These are phyloP conservation scores for Xerocomellus dryophilus DNA, from an alignment of 768 basidiomycete species.

Conservation along the genomic window DNA sequence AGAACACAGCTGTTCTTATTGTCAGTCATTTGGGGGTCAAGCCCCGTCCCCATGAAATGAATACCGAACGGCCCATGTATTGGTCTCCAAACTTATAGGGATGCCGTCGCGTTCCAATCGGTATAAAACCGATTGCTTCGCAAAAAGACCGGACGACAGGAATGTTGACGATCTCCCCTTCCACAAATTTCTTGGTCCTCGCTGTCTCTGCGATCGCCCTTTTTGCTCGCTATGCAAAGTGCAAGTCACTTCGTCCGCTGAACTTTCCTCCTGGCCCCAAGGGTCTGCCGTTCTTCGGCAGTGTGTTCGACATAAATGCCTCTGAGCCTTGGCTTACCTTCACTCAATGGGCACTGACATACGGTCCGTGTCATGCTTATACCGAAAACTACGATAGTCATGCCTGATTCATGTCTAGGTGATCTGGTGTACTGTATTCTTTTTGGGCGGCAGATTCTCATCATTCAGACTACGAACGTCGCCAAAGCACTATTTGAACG, in stretches of 20 bases:
- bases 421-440: conserved; percentile 31
- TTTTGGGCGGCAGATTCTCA: conserved; percentile 33
- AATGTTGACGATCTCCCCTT: conserved; percentile 8
- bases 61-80: conserved; percentile 4
- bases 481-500: conserved; percentile 38
- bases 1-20: neutral
- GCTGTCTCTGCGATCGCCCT: conserved; percentile 9
- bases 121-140: conserved; percentile 16
- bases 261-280: conserved; percentile 31
- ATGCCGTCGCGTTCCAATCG: neutral
- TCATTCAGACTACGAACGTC: conserved; percentile 31
- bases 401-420: conserved; percentile 17
- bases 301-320: conserved; percentile 23
- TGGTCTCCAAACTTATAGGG: neutral
- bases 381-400: neutral
- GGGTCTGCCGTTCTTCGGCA: conserved; percentile 32
- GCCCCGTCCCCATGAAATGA: conserved; percentile 8
- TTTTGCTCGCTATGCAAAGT: conserved; percentile 9
- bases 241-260: conserved; percentile 1
- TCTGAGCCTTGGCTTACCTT: conserved; percentile 34
- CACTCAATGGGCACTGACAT: conserved; percentile 28
- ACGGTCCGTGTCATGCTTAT: conserved; percentile 18
- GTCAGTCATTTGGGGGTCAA: neutral
- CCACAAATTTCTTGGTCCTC: conserved; percentile 6
- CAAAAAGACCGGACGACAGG: neutral